Conservation (phyloP, 2,329 filamentous ascomycete genomes). For the Aureobasidium sp. region DNA sequence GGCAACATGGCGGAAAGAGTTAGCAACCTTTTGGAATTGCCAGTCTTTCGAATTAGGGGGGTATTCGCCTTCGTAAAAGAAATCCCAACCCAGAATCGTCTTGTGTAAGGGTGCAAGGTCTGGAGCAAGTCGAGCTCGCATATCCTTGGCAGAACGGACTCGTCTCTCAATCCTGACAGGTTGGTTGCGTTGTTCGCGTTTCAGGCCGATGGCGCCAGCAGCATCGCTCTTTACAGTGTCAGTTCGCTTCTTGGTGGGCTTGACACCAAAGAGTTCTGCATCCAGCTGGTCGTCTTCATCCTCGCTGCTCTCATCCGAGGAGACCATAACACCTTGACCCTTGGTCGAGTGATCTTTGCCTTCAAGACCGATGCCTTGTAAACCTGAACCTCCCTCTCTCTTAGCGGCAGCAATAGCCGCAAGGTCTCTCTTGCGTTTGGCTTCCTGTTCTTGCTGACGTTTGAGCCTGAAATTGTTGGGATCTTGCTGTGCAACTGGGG, state of each 20-base stretch:
- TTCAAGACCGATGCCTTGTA: slow-evolving; percentile 60
- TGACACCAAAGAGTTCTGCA: slow-evolving; percentile 57
- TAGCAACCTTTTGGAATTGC: slow-evolving; percentile 65
- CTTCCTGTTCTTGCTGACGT: slow-evolving; percentile 65
- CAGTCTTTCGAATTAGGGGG: slow-evolving; percentile 64
- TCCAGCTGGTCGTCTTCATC: slow-evolving; percentile 44
- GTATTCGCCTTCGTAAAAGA: slow-evolving; percentile 80
- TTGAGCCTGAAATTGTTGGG: slow-evolving; percentile 59
- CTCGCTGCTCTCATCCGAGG: slow-evolving; percentile 54
- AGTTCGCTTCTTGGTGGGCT: slow-evolving; percentile 33
- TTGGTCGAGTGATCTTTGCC: slow-evolving; percentile 70
- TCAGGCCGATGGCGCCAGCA: slow-evolving; percentile 24
- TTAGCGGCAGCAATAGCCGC: slow-evolving; percentile 63
- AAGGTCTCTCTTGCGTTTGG: slow-evolving; percentile 62
- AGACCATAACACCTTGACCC: slow-evolving; percentile 85
- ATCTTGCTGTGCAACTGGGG: slow-evolving; percentile 29
- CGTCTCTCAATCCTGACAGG: slow-evolving; percentile 80
- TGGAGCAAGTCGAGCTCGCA: slow-evolving; percentile 83
- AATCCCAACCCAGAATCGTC: slow-evolving; percentile 86
- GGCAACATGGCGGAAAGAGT: slow-evolving; percentile 63
- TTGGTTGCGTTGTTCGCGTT: slow-evolving; percentile 46
- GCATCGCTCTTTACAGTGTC: slow-evolving; percentile 26
- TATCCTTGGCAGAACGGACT: slow-evolving; percentile 77
- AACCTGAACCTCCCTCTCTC: slow-evolving; percentile 64
- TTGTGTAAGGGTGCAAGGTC: slow-evolving; percentile 79